A percentile compares a stretch with the other conserved stretches of the same genome.
phyloP scores from a whole-genome alignment of 2,329 filamentous ascomycete genomes.

The Dothideomycetes sp. region DNA sequence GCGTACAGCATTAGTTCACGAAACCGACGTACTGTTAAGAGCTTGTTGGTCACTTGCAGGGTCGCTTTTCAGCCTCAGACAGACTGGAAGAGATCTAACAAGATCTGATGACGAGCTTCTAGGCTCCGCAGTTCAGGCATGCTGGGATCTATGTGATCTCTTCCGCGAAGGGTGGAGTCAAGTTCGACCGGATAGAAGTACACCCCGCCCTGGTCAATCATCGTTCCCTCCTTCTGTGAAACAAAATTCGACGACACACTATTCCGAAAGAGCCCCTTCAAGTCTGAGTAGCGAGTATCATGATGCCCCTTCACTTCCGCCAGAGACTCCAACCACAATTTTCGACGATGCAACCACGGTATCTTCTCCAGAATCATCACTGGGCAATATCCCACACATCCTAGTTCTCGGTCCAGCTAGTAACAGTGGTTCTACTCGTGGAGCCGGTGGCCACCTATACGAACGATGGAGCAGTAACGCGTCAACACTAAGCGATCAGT shows the following conservation, averaged over 20 bases:
- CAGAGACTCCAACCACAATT: constrained; percentile 89
- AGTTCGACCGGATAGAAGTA: constrained; percentile 74
- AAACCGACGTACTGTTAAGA: constrained; percentile 73
- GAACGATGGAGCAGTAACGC: constrained; percentile 70
- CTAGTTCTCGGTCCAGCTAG: constrained; percentile 68
- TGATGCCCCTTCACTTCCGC: constrained; percentile 41
- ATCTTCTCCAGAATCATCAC: constrained; percentile 66
- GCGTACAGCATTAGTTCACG: constrained; percentile 63
- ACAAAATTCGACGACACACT: background rate
- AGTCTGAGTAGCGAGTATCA: constrained; percentile 40
- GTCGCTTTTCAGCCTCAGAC: constrained; percentile 83
- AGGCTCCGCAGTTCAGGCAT: constrained; percentile 80
- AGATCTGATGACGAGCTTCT: constrained; percentile 64
- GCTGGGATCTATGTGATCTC: constrained; percentile 89
- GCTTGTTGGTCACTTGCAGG: constrained; percentile 88
- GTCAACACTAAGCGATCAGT: constrained; percentile 70
- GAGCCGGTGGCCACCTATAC: constrained; percentile 48
- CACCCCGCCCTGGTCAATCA: constrained; percentile 70
- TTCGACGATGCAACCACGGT: constrained; percentile 74
- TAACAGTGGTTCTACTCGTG: constrained; percentile 24
- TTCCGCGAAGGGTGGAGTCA: constrained; percentile 90
- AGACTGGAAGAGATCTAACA: constrained; percentile 66
- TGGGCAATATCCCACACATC: constrained; percentile 69
- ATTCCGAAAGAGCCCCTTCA: constrained; percentile 31
- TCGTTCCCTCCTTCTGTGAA: constrained; percentile 47